Evolutionary conservation across 345 rosid genomes (phyloP).

Genomic region (Theobroma cacao): DNA sequence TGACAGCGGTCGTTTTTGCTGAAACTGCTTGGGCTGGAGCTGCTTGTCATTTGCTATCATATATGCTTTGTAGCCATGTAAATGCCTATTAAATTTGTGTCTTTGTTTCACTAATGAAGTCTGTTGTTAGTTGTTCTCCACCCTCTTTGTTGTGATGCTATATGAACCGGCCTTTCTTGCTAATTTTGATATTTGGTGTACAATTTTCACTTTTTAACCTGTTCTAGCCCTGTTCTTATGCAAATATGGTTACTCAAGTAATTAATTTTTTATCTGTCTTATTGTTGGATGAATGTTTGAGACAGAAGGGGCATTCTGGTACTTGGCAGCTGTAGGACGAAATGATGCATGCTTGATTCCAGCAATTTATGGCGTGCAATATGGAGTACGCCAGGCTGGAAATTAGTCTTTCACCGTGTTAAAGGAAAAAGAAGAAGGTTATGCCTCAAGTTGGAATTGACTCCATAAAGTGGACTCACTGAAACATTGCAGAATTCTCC

Average conservation of each 20-base stretch:
- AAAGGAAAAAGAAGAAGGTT: too few relatives aligned
- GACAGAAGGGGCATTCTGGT: constrained; percentile 94
- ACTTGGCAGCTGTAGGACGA: constrained; percentile 79
- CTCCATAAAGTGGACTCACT: too few relatives aligned
- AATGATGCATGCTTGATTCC: constrained; percentile 68
- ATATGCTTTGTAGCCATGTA: constrained; percentile 99
- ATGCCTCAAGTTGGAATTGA: too few relatives aligned
- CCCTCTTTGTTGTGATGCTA: constrained; percentile 5
- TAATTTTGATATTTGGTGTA: neutral
- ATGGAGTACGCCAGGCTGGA: constrained; percentile 29
- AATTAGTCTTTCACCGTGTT: constrained; percentile 59
- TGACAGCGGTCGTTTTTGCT: constrained; percentile 93
- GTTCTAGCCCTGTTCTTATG: neutral
- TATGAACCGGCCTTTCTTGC: neutral
- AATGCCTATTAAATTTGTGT: constrained; percentile 33
- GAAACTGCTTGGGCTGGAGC: constrained; percentile 99
- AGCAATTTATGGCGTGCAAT: constrained; percentile 25
- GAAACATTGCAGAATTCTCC: too few relatives aligned
- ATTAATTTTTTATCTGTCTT: constrained; percentile 1
- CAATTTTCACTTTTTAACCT: neutral
- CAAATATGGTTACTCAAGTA: neutral
- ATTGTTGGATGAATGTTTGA: constrained; percentile 28
- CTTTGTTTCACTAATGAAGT: constrained; percentile 1
- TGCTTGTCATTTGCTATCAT: constrained; percentile 80
- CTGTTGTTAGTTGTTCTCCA: neutral